Conservation (phyloP, 495 filamentous ascomycete species). For the Elasticomyces elasticus region DNA sequence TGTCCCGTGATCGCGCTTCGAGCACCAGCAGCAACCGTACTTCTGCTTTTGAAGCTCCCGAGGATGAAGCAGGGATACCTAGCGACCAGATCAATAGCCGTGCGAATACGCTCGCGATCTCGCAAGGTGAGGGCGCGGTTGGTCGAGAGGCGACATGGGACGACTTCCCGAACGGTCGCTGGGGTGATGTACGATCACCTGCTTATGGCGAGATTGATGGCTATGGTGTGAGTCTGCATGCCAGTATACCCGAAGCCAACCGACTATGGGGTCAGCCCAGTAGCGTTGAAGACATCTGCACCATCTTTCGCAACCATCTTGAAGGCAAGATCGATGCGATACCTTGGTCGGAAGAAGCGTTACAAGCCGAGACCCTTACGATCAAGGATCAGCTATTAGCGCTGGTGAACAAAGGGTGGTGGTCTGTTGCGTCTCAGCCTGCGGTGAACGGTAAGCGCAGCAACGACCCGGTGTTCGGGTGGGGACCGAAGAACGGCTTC, state of each 20-base stretch:
- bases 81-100: constrained; percentile 51
- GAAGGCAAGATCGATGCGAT: constrained; percentile 63
- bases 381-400: constrained; percentile 64
- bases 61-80: constrained; percentile 52
- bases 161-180: constrained; percentile 94
- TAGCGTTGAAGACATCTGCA: constrained; percentile 56
- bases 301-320: constrained; percentile 71
- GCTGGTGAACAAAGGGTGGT: constrained; percentile 80
- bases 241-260: constrained; percentile 65
- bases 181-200: constrained; percentile 65
- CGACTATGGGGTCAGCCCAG: constrained; percentile 75
- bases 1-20: constrained; percentile 55
- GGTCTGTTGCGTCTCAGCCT: constrained; percentile 94
- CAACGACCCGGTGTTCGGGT: constrained; percentile 74
- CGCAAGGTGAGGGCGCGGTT: constrained; percentile 80
- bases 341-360: constrained; percentile 87
- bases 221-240: constrained; percentile 83
- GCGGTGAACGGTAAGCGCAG: constrained; percentile 77
- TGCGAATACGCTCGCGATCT: constrained; percentile 79
- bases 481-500: constrained; percentile 87
- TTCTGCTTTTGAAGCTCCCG: constrained; percentile 51
- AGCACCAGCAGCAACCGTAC: constrained; percentile 40
- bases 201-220: constrained; percentile 95
- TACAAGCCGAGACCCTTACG: constrained; percentile 70
- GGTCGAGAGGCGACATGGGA: constrained; percentile 97